Conservation (phyloP, 2,329 filamentous ascomycete genomes). For the Calonectria crousiana region DNA sequence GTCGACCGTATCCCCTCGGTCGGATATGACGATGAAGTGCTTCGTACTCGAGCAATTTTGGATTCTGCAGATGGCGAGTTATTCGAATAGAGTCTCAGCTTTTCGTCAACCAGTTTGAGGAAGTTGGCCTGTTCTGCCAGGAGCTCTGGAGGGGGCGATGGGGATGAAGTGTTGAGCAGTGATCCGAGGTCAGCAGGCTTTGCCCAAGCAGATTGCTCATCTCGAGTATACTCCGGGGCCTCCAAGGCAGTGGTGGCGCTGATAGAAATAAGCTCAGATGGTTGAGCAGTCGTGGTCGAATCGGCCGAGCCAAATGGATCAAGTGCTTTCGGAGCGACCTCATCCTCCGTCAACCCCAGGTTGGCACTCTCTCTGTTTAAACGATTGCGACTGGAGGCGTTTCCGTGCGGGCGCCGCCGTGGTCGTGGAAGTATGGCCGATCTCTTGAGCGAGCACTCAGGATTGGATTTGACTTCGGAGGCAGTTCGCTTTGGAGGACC, state of each 20-base stretch:
- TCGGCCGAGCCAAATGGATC: conserved; percentile 14
- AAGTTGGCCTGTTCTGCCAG: conserved; percentile 35
- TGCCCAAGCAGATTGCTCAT: conserved; percentile 27
- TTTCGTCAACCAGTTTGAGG: conserved; percentile 31
- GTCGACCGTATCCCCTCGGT: conserved; percentile 36
- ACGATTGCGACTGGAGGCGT: background rate
- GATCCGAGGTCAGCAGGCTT: conserved; percentile 13
- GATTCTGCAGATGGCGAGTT: conserved; percentile 27
- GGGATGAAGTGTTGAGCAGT: background rate
- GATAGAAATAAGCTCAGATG: conserved; percentile 28
- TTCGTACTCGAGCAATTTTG: conserved; percentile 32
- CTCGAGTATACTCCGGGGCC: conserved; percentile 15
- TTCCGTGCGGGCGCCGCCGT: background rate
- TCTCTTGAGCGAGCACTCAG: conserved; percentile 20
- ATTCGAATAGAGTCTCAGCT: conserved; percentile 23
- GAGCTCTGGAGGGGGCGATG: conserved; percentile 19
- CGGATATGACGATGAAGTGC: conserved; percentile 49
- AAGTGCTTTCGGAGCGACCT: background rate
- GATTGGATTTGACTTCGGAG: conserved; percentile 6
- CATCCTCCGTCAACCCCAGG: conserved; percentile 18
- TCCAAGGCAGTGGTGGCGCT: conserved; percentile 10
- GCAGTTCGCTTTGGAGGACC: conserved; percentile 7
- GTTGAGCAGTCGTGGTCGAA: conserved; percentile 18
- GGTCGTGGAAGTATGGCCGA: conserved; percentile 7
- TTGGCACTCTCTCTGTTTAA: conserved; percentile 25